A percentile compares a stretch with the other conserved stretches of the same genome.
Conservation (phyloP, 108 stramenopile genomes). For the Bacterosira constricta region DNA sequence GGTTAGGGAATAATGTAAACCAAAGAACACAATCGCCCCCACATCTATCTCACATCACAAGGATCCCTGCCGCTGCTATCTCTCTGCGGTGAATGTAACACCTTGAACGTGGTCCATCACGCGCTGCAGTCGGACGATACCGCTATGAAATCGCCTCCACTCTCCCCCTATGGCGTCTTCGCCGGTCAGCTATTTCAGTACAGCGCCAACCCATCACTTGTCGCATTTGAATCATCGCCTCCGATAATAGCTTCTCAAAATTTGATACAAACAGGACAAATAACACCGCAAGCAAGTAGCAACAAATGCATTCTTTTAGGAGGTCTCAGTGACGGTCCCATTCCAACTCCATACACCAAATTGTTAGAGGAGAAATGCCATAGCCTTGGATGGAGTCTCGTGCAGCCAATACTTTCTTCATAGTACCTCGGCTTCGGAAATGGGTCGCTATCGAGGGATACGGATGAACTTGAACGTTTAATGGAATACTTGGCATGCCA, state of each 20-base stretch:
- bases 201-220: constrained; percentile 50
- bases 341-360: constrained; percentile 80
- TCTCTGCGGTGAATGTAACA: too few relatives aligned
- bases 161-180: constrained; percentile 74
- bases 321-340: constrained; percentile 77
- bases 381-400: constrained; percentile 65
- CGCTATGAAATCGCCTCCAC: constrained; percentile 10
- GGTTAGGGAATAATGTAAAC: too few relatives aligned
- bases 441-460: constrained; percentile 73
- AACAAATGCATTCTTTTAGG: constrained; percentile 85
- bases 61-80: too few relatives aligned
- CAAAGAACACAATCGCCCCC: too few relatives aligned
- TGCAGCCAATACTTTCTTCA: constrained; percentile 77
- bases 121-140: too few relatives aligned
- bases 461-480: constrained; percentile 56
- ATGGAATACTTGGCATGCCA: constrained; percentile 61
- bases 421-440: constrained; percentile 82
- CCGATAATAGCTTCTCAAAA: too few relatives aligned
- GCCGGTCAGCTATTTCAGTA: constrained; percentile 77
- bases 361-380: constrained; percentile 56
- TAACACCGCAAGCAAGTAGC: neutral
- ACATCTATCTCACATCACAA: too few relatives aligned
- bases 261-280: neutral
- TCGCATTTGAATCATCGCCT: constrained; percentile 80
- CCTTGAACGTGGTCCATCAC: too few relatives aligned